Conservation (phyloP, 768 basidiomycete species). For the Dictyophora rubrovolvata region DNA sequence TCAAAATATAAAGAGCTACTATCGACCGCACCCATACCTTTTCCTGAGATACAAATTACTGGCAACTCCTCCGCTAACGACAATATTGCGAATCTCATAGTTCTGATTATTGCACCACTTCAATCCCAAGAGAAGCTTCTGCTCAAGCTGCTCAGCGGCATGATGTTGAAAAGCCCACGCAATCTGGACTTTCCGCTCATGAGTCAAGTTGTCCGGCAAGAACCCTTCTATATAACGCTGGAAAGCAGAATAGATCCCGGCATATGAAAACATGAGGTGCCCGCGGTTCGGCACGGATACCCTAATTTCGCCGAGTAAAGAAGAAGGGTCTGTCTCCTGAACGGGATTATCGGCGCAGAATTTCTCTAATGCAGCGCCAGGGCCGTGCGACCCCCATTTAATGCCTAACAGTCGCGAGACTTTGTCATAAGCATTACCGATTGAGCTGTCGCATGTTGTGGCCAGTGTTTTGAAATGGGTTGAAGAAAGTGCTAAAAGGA, state of each 20-base stretch:
- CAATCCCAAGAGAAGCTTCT: constrained; percentile 55
- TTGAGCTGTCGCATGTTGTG: constrained; percentile 61
- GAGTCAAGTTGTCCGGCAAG: constrained; percentile 15
- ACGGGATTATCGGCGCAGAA: constrained; percentile 38
- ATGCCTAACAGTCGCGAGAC: constrained; percentile 62
- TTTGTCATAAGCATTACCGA: constrained; percentile 80
- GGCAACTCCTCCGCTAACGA: constrained; percentile 90
- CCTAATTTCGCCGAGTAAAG: constrained; percentile 18
- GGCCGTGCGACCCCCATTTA: constrained; percentile 47
- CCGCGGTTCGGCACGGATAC: constrained; percentile 42
- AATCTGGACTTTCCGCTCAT: constrained; percentile 27
- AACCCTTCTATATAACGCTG: constrained; percentile 44
- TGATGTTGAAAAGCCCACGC: constrained; percentile 66
- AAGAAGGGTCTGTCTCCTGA: constrained; percentile 8
- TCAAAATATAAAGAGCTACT: background rate
- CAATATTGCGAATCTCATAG: constrained; percentile 46
- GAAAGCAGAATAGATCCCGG: constrained; percentile 63
- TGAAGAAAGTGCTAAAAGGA: constrained; percentile 59
- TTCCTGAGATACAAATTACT: constrained; percentile 65
- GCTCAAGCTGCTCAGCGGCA: constrained; percentile 62
- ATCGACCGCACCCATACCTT: constrained; percentile 32
- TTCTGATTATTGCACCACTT: constrained; percentile 32
- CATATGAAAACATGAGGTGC: constrained; percentile 64
- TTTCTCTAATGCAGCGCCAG: constrained; percentile 73
- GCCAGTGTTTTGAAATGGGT: constrained; percentile 59